Base-by-base conservation (phyloP, 805 yeast species). In the Millerozyma acaciae region DNA sequence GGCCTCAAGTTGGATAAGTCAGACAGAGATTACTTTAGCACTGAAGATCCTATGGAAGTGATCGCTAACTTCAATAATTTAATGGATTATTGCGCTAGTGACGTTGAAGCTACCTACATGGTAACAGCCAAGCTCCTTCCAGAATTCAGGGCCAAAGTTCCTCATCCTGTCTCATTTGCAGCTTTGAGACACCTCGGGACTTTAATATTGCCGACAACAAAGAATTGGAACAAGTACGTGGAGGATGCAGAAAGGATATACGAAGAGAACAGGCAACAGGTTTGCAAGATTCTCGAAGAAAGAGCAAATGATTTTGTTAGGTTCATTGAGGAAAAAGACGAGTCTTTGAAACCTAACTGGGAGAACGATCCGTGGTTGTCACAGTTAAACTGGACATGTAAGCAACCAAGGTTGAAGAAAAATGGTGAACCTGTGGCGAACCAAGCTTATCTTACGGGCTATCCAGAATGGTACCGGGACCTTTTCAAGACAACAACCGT, bases 111-210 rank as follows among this genome's bases (percentile, higher is more conserved):
- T 1, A 93, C 98, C 0, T 81, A 72, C 47, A 62, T 62, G 38
- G 86, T 90, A 2, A 80, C 80, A 43, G 64, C 70, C 37, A 76
- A 76, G 38, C 74, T 88, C 1, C 75, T 79, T 20, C 96, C 96
- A 1, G 60, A 64, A 21, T 93, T 85, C 49, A 55, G 73, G 17
- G 48, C 64, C 20, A 72, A 76, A 32, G 78, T 89, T 27, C 96
- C 98, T 0, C 98, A 93, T 57, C 97, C 98, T 0, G 95, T 90
- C 2, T 84, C 95, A 10, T 83, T 89, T 62, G 89, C 93, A 1
- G 96, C 96, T 2, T 62, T 93, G 28, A 69, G 82, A 43, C 80
- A 77, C 35, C 64, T 93, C 49, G 79, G 88, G 7, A 70, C 81
- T 14, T 74, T 84, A 28, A 75, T 89, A 30, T 60, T 94, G 25